phyloP scores from a whole-genome alignment of 129 eudicot genomes.

The Cynara cardunculus region DNA sequence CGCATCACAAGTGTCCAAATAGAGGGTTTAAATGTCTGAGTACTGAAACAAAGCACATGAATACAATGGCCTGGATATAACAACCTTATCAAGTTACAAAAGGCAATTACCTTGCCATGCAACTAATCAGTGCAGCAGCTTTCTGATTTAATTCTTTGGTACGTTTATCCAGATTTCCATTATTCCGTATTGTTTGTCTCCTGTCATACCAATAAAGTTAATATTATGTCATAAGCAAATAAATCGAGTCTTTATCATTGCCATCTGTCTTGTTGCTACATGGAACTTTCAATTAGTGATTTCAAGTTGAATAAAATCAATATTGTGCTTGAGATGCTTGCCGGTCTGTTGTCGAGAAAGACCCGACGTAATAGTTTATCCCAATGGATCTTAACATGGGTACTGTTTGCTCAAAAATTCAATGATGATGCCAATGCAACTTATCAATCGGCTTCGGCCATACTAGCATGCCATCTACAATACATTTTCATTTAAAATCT shows the following conservation, averaged over 20 bases:
- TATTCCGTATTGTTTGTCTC: conserved; percentile 47
- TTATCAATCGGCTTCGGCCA: not conserved
- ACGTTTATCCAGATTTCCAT: conserved; percentile 34
- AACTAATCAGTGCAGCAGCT: conserved; percentile 51
- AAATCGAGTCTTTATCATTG: not conserved
- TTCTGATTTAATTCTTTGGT: conserved; percentile 41
- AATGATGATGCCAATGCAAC: not conserved
- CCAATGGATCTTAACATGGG: not conserved
- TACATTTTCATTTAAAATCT: not conserved
- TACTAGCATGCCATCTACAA: not conserved
- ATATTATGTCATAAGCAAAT: not conserved
- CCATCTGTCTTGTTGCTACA: not conserved
- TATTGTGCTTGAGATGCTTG: not conserved
- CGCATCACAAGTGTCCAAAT: not conserved
- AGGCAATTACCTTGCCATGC: conserved; percentile 51
- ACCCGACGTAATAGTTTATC: not conserved
- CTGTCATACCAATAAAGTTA: conserved; percentile 33
- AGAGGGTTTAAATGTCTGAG: not conserved
- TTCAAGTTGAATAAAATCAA: not conserved
- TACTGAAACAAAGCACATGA: not conserved
- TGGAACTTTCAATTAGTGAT: not conserved
- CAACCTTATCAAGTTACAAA: not conserved
- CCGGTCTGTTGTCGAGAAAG: not conserved
- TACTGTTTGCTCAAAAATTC: not conserved
- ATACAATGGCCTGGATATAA: not conserved